Conservation (phyloP, 148 eudicot genomes). For the Polygonum maritimum region DNA sequence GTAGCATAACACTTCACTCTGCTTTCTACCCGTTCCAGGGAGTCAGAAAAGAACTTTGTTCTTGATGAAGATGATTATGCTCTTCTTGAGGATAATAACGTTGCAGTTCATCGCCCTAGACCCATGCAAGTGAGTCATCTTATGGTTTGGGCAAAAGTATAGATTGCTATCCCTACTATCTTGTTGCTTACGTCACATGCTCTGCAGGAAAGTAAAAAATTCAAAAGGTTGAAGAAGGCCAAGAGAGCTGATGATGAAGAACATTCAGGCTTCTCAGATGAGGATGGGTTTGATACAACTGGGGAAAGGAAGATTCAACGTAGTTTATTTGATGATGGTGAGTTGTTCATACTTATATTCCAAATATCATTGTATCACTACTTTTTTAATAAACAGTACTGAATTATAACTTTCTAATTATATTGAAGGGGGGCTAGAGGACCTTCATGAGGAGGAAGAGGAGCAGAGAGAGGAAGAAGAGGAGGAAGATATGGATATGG, state of each 20-base stretch:
- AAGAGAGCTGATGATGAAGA: constrained; percentile 50
- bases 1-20: constrained; percentile 2
- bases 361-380: neutral
- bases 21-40: constrained; percentile 30
- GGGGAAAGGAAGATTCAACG: constrained; percentile 58
- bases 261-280: constrained; percentile 61
- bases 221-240: constrained; percentile 83
- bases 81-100: constrained; percentile 70
- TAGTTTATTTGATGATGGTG: constrained; percentile 78
- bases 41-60: constrained; percentile 40
- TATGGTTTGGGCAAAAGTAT: neutral
- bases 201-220: constrained; percentile 63
- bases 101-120: constrained; percentile 52
- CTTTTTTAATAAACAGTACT: neutral
- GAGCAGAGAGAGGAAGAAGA: constrained; percentile 60
- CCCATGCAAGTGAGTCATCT: constrained; percentile 19
- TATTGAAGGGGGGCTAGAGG: constrained; percentile 61
- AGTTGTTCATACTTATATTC: neutral
- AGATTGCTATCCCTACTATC: neutral
- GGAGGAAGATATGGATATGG: constrained; percentile 40
- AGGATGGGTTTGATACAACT: constrained; percentile 50
- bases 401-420: neutral
- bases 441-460: constrained; percentile 84
- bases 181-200: constrained; percentile 8
- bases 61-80: constrained; percentile 92